Evolutionary conservation across 169 alveolate genomes (phyloP), one percentile per base, ranked within the genome.

Genomic region (Plasmodium gallinaceum): DNA sequence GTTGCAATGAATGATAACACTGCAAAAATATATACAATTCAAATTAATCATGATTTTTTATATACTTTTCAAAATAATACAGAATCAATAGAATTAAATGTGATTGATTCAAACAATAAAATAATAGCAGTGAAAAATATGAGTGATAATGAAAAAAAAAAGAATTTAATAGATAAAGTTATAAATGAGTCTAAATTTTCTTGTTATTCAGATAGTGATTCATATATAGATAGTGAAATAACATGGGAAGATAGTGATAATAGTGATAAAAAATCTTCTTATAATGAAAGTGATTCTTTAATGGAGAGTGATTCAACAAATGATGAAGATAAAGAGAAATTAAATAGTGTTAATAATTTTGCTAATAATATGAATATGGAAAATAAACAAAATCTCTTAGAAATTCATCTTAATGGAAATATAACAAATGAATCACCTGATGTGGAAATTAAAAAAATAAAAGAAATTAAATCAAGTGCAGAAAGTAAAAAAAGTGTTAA

Each of bases 171-270:
- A 45, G 37, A 48, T 10, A 60, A 86, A 70, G 60, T 86, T 58
- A 7, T 86, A 58, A 71, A 70, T n/a, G 62, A 86, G 37, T 86
- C 92, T 2, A 86, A 86, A 70, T 86, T 70, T 72, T 86, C 92
- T 32, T 65, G 72, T 73, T 86, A 71, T 51, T 86, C 92, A 0
- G 92, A 86, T 71, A 86, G 92, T 61, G 92, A 86, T 64, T 86
- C 92, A 16, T 86, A 58, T 20, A 86, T 86, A 24, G 92, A 86
- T 51, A 86, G 88, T 64, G 92, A 86, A 32, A 71, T 86, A 26
- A 64, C 92, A 24, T 86, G 92, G 92, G 54, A 51, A 22, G 72
- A 80, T 26, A 80, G 83, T 68, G 76, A 46, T 46, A 20, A 52
- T 5, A 74, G 64, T 46, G 74, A 72, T 14, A n/a, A 74, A 5